Percentiles rank a stretch among this genome's conserved stretches.
Evolutionary conservation across 495 filamentous ascomycete genomes (phyloP).

Genomic region (Lasiosphaeriaceae sp.): DNA sequence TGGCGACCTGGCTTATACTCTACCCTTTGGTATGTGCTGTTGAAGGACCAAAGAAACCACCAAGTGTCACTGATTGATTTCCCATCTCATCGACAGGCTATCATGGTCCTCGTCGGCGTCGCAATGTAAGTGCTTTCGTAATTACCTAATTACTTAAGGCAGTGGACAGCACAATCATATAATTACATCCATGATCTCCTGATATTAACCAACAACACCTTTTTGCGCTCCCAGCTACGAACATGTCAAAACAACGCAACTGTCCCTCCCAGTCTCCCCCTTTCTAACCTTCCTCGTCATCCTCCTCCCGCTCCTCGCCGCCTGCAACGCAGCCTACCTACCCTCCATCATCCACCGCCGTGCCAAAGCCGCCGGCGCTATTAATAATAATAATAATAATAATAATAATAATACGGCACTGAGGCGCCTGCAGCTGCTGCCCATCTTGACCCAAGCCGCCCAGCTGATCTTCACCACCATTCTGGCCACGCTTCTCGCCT

Average conservation of each 20-base stretch:
- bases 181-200: background rate
- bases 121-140: constrained; percentile 28
- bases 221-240: constrained; percentile 36
- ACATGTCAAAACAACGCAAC: constrained; percentile 40
- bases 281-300: constrained; percentile 45
- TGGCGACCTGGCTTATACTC: constrained; percentile 1
- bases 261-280: constrained; percentile 50
- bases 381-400: background rate
- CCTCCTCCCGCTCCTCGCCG: constrained; percentile 49
- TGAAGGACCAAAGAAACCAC: background rate
- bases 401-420: too few relatives aligned
- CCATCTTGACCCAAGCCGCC: constrained; percentile 35
- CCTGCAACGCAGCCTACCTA: constrained; percentile 29
- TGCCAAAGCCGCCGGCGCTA: constrained; percentile 5
- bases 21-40: background rate
- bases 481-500: constrained; percentile 53
- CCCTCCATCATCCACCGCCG: constrained; percentile 3
- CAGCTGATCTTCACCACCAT: constrained; percentile 48
- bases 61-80: background rate
- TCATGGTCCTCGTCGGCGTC: constrained; percentile 24
- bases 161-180: too few relatives aligned
- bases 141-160: too few relatives aligned
- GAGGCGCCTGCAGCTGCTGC: too few relatives aligned
- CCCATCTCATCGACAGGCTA: constrained; percentile 4
- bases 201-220: constrained; percentile 1